Conservation (phyloP, 768 basidiomycete genomes). For the Neoboletus magnificus region DNA sequence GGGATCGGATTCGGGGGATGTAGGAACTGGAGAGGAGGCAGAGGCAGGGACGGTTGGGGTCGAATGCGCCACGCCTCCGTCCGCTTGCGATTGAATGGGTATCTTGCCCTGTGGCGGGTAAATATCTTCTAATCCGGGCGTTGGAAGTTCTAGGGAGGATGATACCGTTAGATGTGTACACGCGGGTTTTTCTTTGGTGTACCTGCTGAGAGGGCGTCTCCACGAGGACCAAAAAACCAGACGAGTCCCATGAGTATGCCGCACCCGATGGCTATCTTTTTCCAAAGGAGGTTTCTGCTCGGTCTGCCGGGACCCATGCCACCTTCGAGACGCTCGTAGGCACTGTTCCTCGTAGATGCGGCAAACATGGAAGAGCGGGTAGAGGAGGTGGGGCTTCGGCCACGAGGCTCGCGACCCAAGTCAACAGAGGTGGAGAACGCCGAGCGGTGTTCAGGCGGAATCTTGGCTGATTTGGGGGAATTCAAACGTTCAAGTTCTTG, state of each 20-base stretch:
- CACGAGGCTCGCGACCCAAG: slow-evolving; percentile 24
- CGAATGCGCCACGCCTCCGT: neutral
- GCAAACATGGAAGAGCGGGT: slow-evolving; percentile 19
- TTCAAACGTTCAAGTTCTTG: neutral
- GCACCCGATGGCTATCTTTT: slow-evolving; percentile 62
- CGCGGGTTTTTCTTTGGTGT: neutral
- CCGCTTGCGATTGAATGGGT: slow-evolving; percentile 5
- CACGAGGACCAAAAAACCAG: slow-evolving; percentile 61
- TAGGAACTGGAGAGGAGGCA: slow-evolving; percentile 29
- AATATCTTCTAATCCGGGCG: slow-evolving; percentile 20
- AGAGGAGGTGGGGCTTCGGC: slow-evolving; percentile 7
- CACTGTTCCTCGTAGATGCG: slow-evolving; percentile 38
- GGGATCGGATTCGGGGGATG: slow-evolving; percentile 69
- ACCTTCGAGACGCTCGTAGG: slow-evolving; percentile 61
- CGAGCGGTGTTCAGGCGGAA: slow-evolving; percentile 19
- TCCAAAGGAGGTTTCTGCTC: slow-evolving; percentile 49
- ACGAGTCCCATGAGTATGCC: slow-evolving; percentile 54
- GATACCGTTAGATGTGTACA: neutral
- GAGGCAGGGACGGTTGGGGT: slow-evolving; percentile 2
- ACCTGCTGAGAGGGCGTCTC: slow-evolving; percentile 19
- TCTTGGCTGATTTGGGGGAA: slow-evolving; percentile 11
- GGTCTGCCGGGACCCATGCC: slow-evolving; percentile 51
- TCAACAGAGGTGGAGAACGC: slow-evolving; percentile 32
- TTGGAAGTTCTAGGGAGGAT: slow-evolving; percentile 9
- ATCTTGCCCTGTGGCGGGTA: slow-evolving; percentile 22